Percentiles rank a stretch among this genome's conserved stretches.
Evolutionary conservation across 768 basidiomycete species (phyloP).

Genomic region (Russula dissimulans): DNA sequence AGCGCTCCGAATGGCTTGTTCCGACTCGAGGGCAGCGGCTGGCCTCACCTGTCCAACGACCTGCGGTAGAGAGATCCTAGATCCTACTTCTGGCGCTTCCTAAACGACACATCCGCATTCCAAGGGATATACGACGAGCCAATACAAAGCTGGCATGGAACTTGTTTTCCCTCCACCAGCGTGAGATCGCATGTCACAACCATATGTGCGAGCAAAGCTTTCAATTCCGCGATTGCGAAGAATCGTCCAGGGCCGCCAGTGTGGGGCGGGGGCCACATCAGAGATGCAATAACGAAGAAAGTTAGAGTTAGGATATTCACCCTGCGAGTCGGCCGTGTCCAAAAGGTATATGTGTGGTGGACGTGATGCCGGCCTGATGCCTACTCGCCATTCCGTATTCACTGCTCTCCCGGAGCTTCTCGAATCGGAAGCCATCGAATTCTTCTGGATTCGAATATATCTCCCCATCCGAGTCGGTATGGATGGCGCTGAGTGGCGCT

Average conservation of each 20-base stretch:
- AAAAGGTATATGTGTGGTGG: slow-evolving; percentile 12
- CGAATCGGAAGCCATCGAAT: slow-evolving; percentile 38
- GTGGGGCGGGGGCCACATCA: background rate
- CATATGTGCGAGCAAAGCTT: slow-evolving; percentile 28
- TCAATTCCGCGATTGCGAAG: slow-evolving; percentile 29
- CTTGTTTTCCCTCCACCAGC: slow-evolving; percentile 19
- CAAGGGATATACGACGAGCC: background rate
- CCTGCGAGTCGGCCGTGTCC: slow-evolving; percentile 22
- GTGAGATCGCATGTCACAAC: slow-evolving; percentile 28
- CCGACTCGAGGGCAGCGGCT: no score
- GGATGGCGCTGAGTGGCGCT: slow-evolving; percentile 26
- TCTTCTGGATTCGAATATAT: slow-evolving; percentile 28
- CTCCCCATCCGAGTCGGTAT: slow-evolving; percentile 24
- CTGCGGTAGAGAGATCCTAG: background rate
- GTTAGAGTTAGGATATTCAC: slow-evolving; percentile 16
- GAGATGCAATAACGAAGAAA: background rate
- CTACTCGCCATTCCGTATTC: background rate
- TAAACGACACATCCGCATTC: background rate
- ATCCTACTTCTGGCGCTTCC: background rate
- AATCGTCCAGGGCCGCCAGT: slow-evolving; percentile 28
- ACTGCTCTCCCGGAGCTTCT: slow-evolving; percentile 4
- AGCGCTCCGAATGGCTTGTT: no score
- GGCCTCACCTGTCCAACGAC: background rate
- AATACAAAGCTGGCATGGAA: background rate
- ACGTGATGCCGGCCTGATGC: slow-evolving; percentile 12